A percentile compares a stretch with the other conserved stretches of the same genome.
Evolutionary conservation across 345 rosid species (phyloP).

Genomic region (Citrus mangshanensis): DNA sequence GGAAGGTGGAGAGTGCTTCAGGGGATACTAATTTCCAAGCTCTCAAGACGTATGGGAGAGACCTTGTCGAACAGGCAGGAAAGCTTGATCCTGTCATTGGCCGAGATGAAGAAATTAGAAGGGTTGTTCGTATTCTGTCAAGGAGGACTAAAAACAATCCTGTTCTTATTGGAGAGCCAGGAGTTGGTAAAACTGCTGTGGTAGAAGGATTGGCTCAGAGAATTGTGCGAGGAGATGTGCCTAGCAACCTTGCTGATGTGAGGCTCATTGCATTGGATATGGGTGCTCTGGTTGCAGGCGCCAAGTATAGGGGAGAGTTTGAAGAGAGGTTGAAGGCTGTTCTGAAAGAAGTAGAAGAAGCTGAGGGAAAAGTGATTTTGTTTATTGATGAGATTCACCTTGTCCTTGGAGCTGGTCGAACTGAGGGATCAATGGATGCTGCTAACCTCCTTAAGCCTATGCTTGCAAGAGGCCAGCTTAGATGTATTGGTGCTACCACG

Average conservation of each 20-base stretch:
- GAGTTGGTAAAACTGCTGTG: conserved; percentile 93
- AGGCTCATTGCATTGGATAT: conserved; percentile 82
- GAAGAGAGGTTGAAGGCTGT: conserved; percentile 85
- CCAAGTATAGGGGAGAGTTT: conserved; percentile 86
- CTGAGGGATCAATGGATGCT: conserved; percentile 96
- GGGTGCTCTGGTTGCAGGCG: conserved; percentile 89
- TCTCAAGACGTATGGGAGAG: conserved; percentile 85
- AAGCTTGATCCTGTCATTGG: conserved; percentile 95
- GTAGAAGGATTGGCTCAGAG: conserved; percentile 95
- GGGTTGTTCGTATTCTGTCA: conserved; percentile 78
- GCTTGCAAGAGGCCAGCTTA: conserved; percentile 94
- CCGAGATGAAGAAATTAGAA: conserved; percentile 81
- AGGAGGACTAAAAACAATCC: conserved; percentile 94
- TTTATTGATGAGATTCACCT: conserved; percentile 94
- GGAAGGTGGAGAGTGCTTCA: conserved; percentile 84
- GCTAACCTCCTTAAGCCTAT: conserved; percentile 92
- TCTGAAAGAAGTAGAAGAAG: conserved; percentile 90
- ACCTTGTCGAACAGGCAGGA: conserved; percentile 89
- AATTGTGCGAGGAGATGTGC: conserved; percentile 83
- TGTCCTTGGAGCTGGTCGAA: conserved; percentile 94
- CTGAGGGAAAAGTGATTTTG: conserved; percentile 87
- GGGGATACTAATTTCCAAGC: conserved; percentile 80
- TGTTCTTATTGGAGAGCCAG: conserved; percentile 92
- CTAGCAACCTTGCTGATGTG: conserved; percentile 81
- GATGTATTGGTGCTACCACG: conserved; percentile 93